Base-by-base conservation (phyloP, 345 rosid species). In the Dipteronia dyeriana region DNA sequence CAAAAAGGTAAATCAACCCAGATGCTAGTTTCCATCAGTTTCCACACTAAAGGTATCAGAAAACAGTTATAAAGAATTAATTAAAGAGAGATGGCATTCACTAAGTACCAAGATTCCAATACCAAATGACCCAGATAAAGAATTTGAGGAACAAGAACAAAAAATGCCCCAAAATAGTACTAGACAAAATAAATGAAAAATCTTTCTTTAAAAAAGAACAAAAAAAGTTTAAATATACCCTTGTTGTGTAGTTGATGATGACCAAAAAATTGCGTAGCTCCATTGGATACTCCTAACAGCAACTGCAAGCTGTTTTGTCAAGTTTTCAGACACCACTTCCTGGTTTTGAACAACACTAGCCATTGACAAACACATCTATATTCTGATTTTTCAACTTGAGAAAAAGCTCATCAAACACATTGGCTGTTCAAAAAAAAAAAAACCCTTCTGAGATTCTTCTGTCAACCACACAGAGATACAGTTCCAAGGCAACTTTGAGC, bases 191-290 rank as follows among this genome's bases (percentile, higher is more conserved):
- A 23, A 20, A 10, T 20, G 57, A 69, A 45, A 12, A 31, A 20
- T n/a, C 38, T 34, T 41, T n/a, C 3, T 3, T 49, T 34, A 34
- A 34, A 41, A 41, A 17, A 26, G n/a, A 25, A 62, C 29, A 63
- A 7, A 9, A 39, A 59, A 29, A n/a, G 4, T 19, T 45, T 66
- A 63, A 70, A 79, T 84, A 79, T 84, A 95, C 98, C 92, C 94
- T 70, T 83, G 85, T 80, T 91, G 90, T 59, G 84, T 80, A 63
- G 90, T 54, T 85, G 98, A 95, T 66, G 82, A 77, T 0, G 98
- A 87, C 99, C 99, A 95, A 88, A 90, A 95, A 76, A 95, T 81
- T 61, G 97, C 99, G 70, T 95, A 93, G 88, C 92, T 95, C 99
- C 98, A 95, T 66, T 90, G 91, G 71, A 91, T 86, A 75, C 93